Percentiles rank a stretch among this genome's conserved stretches.
Conservation (phyloP, 2,329 filamentous ascomycete species). For the Colletotrichum sp. region DNA sequence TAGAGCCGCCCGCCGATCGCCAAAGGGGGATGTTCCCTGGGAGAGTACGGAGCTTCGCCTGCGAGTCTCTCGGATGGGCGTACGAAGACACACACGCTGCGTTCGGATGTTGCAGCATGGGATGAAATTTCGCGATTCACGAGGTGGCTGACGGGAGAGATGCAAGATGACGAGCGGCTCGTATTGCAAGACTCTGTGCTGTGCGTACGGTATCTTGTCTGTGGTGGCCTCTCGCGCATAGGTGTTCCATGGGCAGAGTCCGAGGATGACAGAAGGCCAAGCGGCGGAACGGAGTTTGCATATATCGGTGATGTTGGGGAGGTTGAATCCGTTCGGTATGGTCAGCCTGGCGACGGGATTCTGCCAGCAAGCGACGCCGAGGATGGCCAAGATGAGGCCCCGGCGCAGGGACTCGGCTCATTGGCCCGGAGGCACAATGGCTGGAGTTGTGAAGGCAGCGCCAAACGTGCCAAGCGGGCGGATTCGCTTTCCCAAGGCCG, state of each 20-base stretch:
- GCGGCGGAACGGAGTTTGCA: not conserved
- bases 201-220: not conserved
- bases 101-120: not conserved
- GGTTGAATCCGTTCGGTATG: not conserved
- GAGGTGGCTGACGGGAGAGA: not conserved
- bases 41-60: not conserved
- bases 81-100: not conserved
- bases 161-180: not conserved
- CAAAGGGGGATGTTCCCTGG: not conserved
- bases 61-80: not conserved
- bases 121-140: not conserved
- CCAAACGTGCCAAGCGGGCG: slow-evolving; percentile 5
- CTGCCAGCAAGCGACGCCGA: not conserved
- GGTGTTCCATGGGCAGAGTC: not conserved
- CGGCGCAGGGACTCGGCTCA: not conserved
- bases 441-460: not conserved
- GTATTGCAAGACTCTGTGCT: not conserved
- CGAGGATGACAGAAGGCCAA: not conserved
- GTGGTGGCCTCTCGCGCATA: not conserved
- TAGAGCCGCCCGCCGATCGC: not conserved
- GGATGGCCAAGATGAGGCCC: slow-evolving; percentile 5
- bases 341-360: not conserved
- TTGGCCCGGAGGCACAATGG: not conserved
- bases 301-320: not conserved
- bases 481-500: not conserved